phyloP scores from a whole-genome alignment of 495 filamentous ascomycete species.

The Darksidea phi region DNA sequence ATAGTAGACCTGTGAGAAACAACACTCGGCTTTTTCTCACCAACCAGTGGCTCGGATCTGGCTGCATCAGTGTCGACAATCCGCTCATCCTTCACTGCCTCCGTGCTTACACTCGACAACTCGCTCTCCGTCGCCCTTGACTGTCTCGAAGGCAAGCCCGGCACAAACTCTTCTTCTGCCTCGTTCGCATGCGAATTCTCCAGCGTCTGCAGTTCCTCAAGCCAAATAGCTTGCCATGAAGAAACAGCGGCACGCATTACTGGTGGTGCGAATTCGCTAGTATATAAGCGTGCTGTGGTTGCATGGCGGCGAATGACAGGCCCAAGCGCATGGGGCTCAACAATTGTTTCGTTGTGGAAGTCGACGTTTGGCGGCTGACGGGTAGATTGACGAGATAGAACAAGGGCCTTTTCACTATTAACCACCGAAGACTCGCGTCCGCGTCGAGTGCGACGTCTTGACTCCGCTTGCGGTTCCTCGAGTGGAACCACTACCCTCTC shows the following conservation, averaged over 20 bases:
- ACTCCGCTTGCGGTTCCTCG: background rate
- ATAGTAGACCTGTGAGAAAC: no score
- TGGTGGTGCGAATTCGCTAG: background rate
- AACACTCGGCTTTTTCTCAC: no score
- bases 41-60: no score
- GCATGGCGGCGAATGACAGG: background rate
- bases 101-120: background rate
- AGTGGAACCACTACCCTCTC: background rate
- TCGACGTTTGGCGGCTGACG: background rate
- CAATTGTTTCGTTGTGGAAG: background rate
- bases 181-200: background rate
- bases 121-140: background rate
- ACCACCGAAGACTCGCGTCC: conserved; percentile 6
- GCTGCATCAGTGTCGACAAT: background rate
- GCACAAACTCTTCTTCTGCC: background rate
- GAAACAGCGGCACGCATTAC: background rate
- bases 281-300: background rate
- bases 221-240: background rate
- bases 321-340: no score
- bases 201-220: background rate
- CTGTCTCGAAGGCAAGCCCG: background rate
- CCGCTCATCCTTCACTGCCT: background rate
- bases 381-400: background rate
- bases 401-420: background rate
- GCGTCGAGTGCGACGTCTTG: background rate